phyloP scores from a whole-genome alignment of 78 protist species.

The Dictyostelium intermedium region DNA sequence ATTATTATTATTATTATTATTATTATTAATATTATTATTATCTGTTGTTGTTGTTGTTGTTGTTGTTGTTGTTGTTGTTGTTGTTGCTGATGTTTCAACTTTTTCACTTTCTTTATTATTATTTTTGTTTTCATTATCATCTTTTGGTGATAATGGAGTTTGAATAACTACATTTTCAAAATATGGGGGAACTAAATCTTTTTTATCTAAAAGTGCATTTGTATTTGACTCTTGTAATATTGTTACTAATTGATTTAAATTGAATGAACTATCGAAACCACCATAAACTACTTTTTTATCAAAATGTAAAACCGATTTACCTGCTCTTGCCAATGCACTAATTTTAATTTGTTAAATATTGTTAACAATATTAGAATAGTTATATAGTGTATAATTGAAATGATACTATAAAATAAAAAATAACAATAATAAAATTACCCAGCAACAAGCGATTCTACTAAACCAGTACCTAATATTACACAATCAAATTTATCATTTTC shows the following conservation, averaged over 20 bases:
- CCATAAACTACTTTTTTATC: conserved; percentile 82
- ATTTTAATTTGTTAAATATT: not conserved
- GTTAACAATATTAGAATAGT: not conserved
- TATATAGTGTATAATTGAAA: not conserved
- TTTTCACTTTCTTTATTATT: not conserved
- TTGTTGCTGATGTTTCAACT: not conserved
- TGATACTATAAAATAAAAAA: not conserved
- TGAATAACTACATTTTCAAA: not conserved
- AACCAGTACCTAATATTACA: conserved; percentile 48
- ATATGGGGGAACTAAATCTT: not conserved
- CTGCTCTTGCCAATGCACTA: conserved; percentile 76
- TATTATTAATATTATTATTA: not conserved
- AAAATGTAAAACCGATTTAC: conserved; percentile 80
- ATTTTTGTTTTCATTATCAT: not conserved
- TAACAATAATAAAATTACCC: conserved; percentile 12
- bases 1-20: not conserved
- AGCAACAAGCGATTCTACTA: conserved; percentile 47
- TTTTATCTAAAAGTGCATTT: not conserved
- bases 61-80: not conserved
- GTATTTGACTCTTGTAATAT: conserved; percentile 9
- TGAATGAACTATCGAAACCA: conserved; percentile 51
- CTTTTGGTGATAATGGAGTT: not conserved
- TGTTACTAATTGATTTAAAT: not conserved
- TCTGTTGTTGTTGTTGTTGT: not conserved
- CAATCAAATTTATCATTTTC: conserved; percentile 22